Base-by-base conservation (phyloP, 139 green algal genomes). In the Prasinococcaceae sp. region DNA sequence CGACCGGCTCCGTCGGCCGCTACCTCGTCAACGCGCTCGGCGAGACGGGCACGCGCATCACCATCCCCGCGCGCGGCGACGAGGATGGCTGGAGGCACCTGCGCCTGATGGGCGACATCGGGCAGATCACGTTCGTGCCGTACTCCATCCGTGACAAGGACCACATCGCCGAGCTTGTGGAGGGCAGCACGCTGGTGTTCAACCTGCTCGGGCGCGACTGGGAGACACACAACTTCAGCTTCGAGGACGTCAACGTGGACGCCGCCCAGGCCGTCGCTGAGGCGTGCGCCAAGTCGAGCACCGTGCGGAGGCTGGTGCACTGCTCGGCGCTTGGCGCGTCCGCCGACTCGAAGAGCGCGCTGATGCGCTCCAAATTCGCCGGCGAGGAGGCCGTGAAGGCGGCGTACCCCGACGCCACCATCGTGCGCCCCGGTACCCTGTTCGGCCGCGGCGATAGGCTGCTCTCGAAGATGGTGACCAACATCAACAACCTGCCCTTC, bases 101-200 rank as follows among this genome's bases (percentile, higher is more conserved):
- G 14, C 84, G 81, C 43, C 62, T 84, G 29, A 97, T 96, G 89
- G 90, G 90, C 2, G 90, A 98, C 73, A 68, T 98, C 14, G 88
- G 90, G 3, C 83, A 83, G 68, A 61, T 77, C 19, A n/a, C 24
- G 25, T 36, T 36, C 22, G 19, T 76, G 36, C 40, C 79, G 38
- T 59, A 66, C 41, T 45, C 80, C 61, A 62, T 92, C 10, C 65
- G 79, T 2, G 63, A 92, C 47, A 80, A 94, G 0, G 78, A 79
- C 1, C 23, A 53, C n/a, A 76, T 95, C 8, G 58, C 58, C 16
- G 38, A 79, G 0, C 77, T 80, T 22, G 61, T 77, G 23, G 61
- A 58, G 24, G 42, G 61, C 6, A 32, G 35, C 8, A 82, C 89
- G 55, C 71, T 97, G 5, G 85, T 97, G 3, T 76, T 97, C 50